Evolutionary conservation across 2,329 filamentous ascomycete species (phyloP), one percentile per base, ranked within the genome.

Genomic region (Ophiostoma fasciatum): DNA sequence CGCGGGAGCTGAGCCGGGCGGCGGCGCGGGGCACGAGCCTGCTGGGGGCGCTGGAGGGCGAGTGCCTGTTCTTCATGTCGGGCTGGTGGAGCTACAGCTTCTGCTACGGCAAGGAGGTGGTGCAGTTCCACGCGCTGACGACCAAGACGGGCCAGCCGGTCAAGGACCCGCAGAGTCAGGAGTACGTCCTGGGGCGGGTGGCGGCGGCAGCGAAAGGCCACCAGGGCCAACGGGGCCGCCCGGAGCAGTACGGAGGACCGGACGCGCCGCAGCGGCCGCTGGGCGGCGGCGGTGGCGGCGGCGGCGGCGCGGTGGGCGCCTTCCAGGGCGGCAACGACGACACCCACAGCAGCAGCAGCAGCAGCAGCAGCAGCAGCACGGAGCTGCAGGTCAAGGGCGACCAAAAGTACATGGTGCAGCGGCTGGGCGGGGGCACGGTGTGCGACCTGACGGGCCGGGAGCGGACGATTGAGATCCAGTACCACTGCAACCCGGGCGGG

Each of bases 1-100:
- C 82, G 42, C 79, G 78, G 43, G 85, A 94, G 56, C 68, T 92
- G 9, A 72, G 69, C 28, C 74, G 82, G 19, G 87, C 85, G 1
- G 81, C 78, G 2, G 68, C 74, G 22, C 76, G 75, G 33, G 87
- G 87, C 6, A 81, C 82, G 68, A 80, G 90, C 49, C 66, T 94
- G 17, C 63, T 94, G 34, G 70, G 72, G 44, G 74, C 77, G 19
- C 78, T 94, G 57, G 71, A 87, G 36, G 80, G 77, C 4, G 69
- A 71, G 34, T 94, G 87, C 55, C 71, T 94, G 44, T 93, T 88
- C 61, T 73, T 66, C 45, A 62, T 85, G 45, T 81, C 76, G 1
- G 87, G 87, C 0, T 94, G 87, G 87, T 94, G 87, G 87, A 90
- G 81, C 51, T 94, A 94, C 58, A 81, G 78, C 48, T 94, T 94